Evolutionary conservation across 2,329 filamentous ascomycete genomes (phyloP).

Genomic region (Xylaria sp.): DNA sequence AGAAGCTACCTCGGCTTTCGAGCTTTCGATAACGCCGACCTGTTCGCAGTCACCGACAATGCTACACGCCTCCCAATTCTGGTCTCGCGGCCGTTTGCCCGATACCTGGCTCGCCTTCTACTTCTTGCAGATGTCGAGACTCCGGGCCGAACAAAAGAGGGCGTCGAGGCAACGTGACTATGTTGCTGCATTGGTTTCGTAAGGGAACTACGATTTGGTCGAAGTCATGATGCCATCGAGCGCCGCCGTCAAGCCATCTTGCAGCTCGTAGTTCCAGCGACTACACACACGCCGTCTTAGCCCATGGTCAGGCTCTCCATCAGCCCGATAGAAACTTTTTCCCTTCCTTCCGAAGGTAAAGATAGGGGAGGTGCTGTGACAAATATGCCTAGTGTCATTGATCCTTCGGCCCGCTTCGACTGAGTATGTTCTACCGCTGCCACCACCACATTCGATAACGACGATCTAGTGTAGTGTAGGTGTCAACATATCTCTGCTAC

Average conservation of each 20-base stretch:
- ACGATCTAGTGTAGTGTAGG: not conserved
- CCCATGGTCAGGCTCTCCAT: constrained; percentile 3
- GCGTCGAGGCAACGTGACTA: constrained; percentile 17
- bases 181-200: not conserved
- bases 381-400: constrained; percentile 15
- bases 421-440: not conserved
- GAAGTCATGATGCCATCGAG: constrained; percentile 17
- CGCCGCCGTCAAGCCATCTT: not conserved
- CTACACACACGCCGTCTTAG: not conserved
- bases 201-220: not conserved
- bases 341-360: not conserved
- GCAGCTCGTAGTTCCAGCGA: not conserved
- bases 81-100: constrained; percentile 1
- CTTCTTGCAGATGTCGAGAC: not conserved
- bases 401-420: constrained; percentile 28
- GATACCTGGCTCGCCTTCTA: not conserved
- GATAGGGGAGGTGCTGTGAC: constrained; percentile 21
- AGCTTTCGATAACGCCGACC: not conserved
- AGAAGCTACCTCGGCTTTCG: constrained; percentile 7
- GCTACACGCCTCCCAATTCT: not conserved
- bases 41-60: constrained; percentile 3
- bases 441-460: constrained; percentile 1
- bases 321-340: not conserved
- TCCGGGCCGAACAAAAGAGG: not conserved
- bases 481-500: not conserved